Evolutionary conservation across 129 eudicot genomes (phyloP).

Genomic region (Flaveria sonorensis): DNA sequence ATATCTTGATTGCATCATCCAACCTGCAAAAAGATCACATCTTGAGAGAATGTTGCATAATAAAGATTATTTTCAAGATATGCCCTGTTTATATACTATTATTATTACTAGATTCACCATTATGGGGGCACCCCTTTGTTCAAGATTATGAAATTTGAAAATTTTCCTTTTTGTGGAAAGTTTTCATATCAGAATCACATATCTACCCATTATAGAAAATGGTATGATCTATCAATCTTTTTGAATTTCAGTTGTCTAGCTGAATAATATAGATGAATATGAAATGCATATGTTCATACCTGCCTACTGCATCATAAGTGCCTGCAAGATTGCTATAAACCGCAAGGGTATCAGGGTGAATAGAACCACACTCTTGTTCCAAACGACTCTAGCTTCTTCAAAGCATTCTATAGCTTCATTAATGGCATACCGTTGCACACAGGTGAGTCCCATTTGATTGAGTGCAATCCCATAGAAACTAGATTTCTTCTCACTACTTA

Average conservation of each 20-base stretch:
- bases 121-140: neutral
- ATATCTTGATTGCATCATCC: conserved; percentile 41
- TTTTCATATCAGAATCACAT: neutral
- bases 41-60: neutral
- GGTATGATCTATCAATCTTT: neutral
- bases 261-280: neutral
- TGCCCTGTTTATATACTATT: neutral
- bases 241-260: neutral
- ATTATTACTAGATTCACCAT: too few species aligned
- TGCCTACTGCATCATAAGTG: conserved; percentile 83
- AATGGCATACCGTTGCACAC: conserved; percentile 74
- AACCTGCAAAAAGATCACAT: conserved; percentile 34
- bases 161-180: neutral
- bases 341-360: conserved; percentile 79
- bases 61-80: neutral
- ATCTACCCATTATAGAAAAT: neutral
- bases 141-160: conserved; percentile 13
- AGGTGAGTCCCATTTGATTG: conserved; percentile 83
- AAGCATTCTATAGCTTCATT: conserved; percentile 68
- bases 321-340: conserved; percentile 89
- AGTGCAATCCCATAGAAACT: conserved; percentile 77
- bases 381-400: conserved; percentile 71
- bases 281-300: conserved; percentile 38
- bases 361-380: conserved; percentile 71
- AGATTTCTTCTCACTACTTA: conserved; percentile 73